Evolutionary conservation across 805 yeast genomes (phyloP).

Genomic region (Saturnispora bothae): DNA sequence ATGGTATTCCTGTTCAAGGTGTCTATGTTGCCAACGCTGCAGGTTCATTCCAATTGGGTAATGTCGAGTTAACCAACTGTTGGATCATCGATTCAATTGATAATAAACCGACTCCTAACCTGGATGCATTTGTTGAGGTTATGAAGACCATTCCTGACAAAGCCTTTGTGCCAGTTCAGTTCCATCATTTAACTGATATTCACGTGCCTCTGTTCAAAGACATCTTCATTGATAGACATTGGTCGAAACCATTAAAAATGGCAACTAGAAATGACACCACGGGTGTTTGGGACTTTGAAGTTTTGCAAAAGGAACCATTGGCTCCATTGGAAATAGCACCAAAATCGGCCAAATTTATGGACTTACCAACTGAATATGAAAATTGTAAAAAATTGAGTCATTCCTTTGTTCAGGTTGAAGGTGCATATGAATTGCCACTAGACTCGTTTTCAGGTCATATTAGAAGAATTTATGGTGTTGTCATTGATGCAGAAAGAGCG

Average conservation of each 20-base stretch:
- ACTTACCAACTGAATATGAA: slow-evolving; percentile 49
- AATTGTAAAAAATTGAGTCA: slow-evolving; percentile 47
- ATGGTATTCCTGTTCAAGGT: slow-evolving; percentile 76
- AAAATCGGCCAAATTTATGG: slow-evolving; percentile 58
- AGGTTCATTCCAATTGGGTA: slow-evolving; percentile 58
- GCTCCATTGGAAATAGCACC: slow-evolving; percentile 44
- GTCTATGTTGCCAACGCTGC: slow-evolving; percentile 71
- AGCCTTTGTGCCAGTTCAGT: slow-evolving; percentile 56
- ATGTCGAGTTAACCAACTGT: slow-evolving; percentile 48
- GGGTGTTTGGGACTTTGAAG: slow-evolving; percentile 46
- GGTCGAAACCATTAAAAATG: slow-evolving; percentile 61
- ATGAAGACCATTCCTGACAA: slow-evolving; percentile 72
- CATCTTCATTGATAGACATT: slow-evolving; percentile 72
- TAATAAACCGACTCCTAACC: slow-evolving; percentile 59
- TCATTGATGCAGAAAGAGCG: slow-evolving; percentile 73
- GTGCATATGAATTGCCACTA: slow-evolving; percentile 55
- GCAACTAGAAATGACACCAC: slow-evolving; percentile 51
- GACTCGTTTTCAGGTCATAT: slow-evolving; percentile 64
- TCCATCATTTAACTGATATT: slow-evolving; percentile 69
- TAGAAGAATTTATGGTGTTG: slow-evolving; percentile 62
- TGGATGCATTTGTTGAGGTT: slow-evolving; percentile 68
- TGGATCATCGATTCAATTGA: slow-evolving; percentile 77
- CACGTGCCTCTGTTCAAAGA: slow-evolving; percentile 64
- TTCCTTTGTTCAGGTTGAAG: slow-evolving; percentile 62
- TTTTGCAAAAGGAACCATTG: slow-evolving; percentile 49